Evolutionary conservation across 2,329 filamentous ascomycete genomes (phyloP), one percentile per base, ranked within the genome.

Genomic region (Fusarium globosum): DNA sequence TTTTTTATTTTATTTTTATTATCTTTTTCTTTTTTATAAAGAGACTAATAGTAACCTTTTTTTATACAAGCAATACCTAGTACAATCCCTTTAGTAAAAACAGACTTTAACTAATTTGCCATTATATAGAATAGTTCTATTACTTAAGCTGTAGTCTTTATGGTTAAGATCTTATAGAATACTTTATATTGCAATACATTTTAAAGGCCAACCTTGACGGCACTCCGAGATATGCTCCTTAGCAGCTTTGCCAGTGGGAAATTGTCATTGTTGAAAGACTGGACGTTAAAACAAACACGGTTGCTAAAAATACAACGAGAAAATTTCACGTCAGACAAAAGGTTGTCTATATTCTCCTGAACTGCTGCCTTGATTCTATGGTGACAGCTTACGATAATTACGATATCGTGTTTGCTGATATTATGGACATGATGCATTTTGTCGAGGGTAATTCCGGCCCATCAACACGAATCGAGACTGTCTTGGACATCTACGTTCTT

Each of bases 151-250:
- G 36, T 30, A 1, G 33, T 55, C 12, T 55, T 55, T 13, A 36
- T 30, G 3, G 36, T 55, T 11, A 55, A 41, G 14, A 30, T 16
- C 7, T n/a, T 55, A 15, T 36, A 55, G 26, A 36, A 55, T 33
- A 26, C 26, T 4, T 41, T 26, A 11, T 55, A 30, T 21, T 55
- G 52, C 20, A 13, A 55, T 20, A 8, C 36, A 11, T 55, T 55
- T 15, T 36, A 55, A 2, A 55, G 52, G 11, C 21, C 52, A 8
- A 33, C 52, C 11, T 9, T 55, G 23, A 30, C 18, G 21, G 26
- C 52, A 14, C 52, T 36, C n/a, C 52, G 52, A 55, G 36, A 55
- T 10, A 30, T 30, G 7, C 23, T 55, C 16, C 52, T 55, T 20
- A 16, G 8, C 52, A 41, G 13, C 52, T 55, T n/a, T 12, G 3